Base-by-base conservation (phyloP, 2,329 filamentous ascomycete species). In the Didymella sp. region DNA sequence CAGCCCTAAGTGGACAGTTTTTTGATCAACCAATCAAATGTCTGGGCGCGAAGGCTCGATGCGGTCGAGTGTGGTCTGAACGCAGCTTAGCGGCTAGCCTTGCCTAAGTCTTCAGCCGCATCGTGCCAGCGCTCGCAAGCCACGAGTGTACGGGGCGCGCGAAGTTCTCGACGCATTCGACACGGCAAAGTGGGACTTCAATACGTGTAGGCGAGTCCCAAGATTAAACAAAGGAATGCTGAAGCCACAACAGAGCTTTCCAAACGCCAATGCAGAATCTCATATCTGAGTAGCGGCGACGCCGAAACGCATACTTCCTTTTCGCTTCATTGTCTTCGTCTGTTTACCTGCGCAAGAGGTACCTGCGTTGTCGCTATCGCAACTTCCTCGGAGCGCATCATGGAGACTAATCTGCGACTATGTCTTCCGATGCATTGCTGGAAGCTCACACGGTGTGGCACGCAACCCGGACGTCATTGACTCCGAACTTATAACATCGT, bases 141-240 rank as follows among this genome's bases (percentile, higher is more conserved):
- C 53, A 56, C 47, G 41, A 35, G 53, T 37, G 35, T 45, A 51
- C 41, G 53, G 53, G 11, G 53, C 42, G 53, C 53, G 53, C 53
- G 53, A 56, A n/a, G 5, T 42, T 27, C 5, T 22, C 28, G n/a
- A 46, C 42, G 28, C 42, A 42, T 46, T 46, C 47, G 47, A 47
- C 41, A 43, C 22, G 11, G 25, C 35, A 11, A 40, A 49, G 51
- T 51, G 48, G 54, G 46, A 48, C 42, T 38, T 15, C 54, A 43
- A 51, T 56, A 51, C 47, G 24, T 11, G 19, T 31, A 31, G 13
- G 30, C 54, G 37, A 51, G 47, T 38, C 17, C 22, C 41, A 22
- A 35, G 7, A 13, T 35, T 21, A 7, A 46, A 43, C 27, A 27
- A 38, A 48, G 28, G 46, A 17, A 38, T 51, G 24, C 19, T 25